Evolutionary conservation across 768 basidiomycete genomes (phyloP).

Genomic region (Tulasnella sp.): DNA sequence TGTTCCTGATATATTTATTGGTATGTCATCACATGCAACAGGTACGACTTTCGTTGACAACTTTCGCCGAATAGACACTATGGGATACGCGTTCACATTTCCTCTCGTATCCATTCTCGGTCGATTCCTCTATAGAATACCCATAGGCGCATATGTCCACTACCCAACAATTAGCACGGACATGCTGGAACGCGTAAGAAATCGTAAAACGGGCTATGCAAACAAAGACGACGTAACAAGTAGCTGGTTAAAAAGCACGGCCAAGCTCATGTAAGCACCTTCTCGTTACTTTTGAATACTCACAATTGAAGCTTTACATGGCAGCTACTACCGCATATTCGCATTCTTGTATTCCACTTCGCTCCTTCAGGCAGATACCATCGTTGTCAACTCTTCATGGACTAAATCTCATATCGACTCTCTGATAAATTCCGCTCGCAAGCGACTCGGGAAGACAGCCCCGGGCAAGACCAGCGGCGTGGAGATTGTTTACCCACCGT

Average conservation of each 20-base stretch:
- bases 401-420: conserved; percentile 72
- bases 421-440: conserved; percentile 36
- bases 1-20: conserved; percentile 84
- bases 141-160: conserved; percentile 85
- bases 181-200: conserved; percentile 72
- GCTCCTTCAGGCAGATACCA: conserved; percentile 44
- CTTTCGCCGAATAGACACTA: conserved; percentile 52
- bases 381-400: conserved; percentile 96
- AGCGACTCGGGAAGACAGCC: neutral
- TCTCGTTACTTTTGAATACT: neutral
- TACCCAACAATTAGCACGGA: conserved; percentile 93
- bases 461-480: conserved; percentile 13
- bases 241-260: conserved; percentile 26
- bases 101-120: conserved; percentile 52
- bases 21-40: conserved; percentile 29
- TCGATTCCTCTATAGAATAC: conserved; percentile 31
- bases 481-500: conserved; percentile 76
- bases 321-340: conserved; percentile 78
- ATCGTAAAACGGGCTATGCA: conserved; percentile 27
- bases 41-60: neutral
- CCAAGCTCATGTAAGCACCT: conserved; percentile 32
- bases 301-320: neutral
- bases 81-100: conserved; percentile 96
- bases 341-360: conserved; percentile 71
- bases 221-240: conserved; percentile 26